Evolutionary conservation across 2,329 filamentous ascomycete genomes (phyloP).

Genomic region (Chaetomiaceae sp.): DNA sequence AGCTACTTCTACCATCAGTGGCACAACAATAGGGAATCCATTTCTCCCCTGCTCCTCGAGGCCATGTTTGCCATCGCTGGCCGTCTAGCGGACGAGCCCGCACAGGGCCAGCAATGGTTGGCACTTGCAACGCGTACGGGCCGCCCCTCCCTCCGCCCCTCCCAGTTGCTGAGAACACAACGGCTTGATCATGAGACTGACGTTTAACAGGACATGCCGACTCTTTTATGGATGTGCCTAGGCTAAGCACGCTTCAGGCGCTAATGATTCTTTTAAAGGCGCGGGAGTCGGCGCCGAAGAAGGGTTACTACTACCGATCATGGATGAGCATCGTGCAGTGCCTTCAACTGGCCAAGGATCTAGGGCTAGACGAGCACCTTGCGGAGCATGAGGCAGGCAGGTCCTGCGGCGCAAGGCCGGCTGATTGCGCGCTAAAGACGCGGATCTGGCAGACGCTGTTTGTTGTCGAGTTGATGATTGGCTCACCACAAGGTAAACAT

Average conservation of each 20-base stretch:
- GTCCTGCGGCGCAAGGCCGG: constrained; percentile 60
- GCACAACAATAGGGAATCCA: constrained; percentile 73
- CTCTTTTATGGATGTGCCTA: constrained; percentile 87
- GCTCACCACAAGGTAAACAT: constrained; percentile 76
- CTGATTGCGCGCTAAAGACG: constrained; percentile 79
- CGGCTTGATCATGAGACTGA: constrained; percentile 29
- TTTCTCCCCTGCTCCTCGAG: constrained; percentile 85
- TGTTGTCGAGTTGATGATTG: constrained; percentile 85
- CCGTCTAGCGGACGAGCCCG: constrained; percentile 74
- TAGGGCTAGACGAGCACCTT: constrained; percentile 83
- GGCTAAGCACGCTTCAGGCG: constrained; percentile 87
- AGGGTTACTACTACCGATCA: constrained; percentile 93
- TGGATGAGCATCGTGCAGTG: constrained; percentile 95
- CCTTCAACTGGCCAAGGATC: constrained; percentile 86
- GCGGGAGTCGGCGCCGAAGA: constrained; percentile 83
- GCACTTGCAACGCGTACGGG: constrained; percentile 73
- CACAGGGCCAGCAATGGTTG: constrained; percentile 87
- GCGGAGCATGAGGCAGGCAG: constrained; percentile 69
- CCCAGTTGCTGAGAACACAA: too few species aligned
- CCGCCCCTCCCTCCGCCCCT: too few species aligned
- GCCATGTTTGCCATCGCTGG: constrained; percentile 88
- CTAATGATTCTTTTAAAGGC: constrained; percentile 85
- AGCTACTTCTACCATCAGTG: constrained; percentile 82
- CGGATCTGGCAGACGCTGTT: constrained; percentile 88
- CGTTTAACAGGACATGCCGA: constrained; percentile 72